Conservation (phyloP, 2,329 filamentous ascomycete species). For the Raffaelea arxii region DNA sequence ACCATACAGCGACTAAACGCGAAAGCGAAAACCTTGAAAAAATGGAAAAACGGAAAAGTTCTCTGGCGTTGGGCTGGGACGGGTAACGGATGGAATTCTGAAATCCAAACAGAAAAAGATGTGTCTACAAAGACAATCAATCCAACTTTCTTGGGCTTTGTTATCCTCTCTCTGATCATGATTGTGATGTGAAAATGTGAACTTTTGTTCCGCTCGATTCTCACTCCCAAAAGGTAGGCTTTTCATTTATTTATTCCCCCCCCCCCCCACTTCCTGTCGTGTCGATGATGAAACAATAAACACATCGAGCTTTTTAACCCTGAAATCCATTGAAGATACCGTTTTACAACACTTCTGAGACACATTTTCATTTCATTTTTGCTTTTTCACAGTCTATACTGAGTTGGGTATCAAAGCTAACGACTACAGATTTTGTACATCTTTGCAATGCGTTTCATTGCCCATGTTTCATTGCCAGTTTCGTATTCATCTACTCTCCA, state of each 20-base stretch:
- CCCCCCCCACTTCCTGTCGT: constrained; percentile 12
- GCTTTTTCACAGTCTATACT: not conserved
- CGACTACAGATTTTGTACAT: too few species aligned
- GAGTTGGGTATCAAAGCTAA: constrained; percentile 1
- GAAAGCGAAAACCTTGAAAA: too few species aligned
- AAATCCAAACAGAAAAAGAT: constrained; percentile 9
- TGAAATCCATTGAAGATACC: constrained; percentile 50
- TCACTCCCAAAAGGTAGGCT: constrained; percentile 33
- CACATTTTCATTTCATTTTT: constrained; percentile 15
- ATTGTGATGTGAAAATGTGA: too few species aligned
- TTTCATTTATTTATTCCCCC: constrained; percentile 10
- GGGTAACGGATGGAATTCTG: too few species aligned
- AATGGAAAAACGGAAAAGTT: too few species aligned
- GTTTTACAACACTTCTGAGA: constrained; percentile 52
- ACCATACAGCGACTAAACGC: constrained; percentile 10
- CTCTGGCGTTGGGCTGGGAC: too few species aligned
- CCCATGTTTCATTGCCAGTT: not conserved
- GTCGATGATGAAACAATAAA: constrained; percentile 45
- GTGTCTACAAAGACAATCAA: too few species aligned
- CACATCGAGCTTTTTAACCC: constrained; percentile 60
- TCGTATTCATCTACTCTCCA: constrained; percentile 23
- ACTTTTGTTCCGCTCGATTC: too few species aligned
- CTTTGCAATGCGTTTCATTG: constrained; percentile 5
- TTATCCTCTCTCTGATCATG: too few species aligned
- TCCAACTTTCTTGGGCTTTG: too few species aligned